phyloP scores from a whole-genome alignment of 805 yeast genomes.

The Schizosaccharomyces cryophilus region DNA sequence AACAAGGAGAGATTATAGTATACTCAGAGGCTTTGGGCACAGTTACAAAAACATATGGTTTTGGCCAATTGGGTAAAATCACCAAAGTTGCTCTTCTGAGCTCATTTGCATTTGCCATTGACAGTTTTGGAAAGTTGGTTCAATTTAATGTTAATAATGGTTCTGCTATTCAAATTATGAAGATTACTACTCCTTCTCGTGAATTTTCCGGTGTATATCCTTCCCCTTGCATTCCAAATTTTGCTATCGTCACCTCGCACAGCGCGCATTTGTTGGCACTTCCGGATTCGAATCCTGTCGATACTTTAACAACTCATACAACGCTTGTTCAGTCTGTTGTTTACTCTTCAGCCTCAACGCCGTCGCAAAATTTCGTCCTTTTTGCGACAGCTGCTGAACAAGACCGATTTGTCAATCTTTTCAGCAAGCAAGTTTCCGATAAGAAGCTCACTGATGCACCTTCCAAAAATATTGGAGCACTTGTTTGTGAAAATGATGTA shows the following conservation, averaged over 20 bases:
- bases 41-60: not conserved
- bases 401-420: constrained; percentile 1
- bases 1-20: not conserved
- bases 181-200: not conserved
- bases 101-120: not conserved
- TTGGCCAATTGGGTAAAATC: not conserved
- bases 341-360: not conserved
- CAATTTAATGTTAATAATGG: not conserved
- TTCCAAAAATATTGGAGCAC: not conserved
- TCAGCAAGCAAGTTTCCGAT: not conserved
- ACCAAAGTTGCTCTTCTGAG: not conserved
- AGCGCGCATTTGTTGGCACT: not conserved
- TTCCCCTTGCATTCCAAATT: not conserved
- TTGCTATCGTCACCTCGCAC: not conserved
- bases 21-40: not conserved
- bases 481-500: not conserved
- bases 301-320: not conserved
- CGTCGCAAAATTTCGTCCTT: not conserved
- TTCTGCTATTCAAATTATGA: not conserved
- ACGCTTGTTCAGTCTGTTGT: not conserved
- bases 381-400: not conserved
- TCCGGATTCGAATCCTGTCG: not conserved
- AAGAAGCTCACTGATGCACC: not conserved
- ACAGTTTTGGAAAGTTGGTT: not conserved
- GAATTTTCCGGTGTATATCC: not conserved